Base-by-base conservation (phyloP, 768 basidiomycete species). In the Saitozyma podzolica region DNA sequence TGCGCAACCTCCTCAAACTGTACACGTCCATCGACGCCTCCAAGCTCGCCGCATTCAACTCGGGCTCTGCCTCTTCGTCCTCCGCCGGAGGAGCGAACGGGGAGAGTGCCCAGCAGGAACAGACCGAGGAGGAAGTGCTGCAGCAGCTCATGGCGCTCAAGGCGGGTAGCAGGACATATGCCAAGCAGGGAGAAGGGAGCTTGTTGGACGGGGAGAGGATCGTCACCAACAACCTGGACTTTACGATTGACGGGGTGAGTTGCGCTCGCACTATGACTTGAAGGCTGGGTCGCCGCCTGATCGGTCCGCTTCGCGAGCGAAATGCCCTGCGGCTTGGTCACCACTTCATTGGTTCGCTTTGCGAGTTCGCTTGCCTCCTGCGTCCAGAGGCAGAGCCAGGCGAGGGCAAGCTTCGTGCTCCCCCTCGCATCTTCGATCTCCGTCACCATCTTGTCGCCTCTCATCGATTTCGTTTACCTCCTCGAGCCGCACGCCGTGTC, bases 111-210 rank as follows among this genome's bases (percentile, higher is more conserved):
- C 63, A 67, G 40, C 70, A 64, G 7, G 66, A 60, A 8, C 59
- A 66, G 7, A 90, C 90, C 66, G 95, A 97, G 81, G 95, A 98
- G 76, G 89, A 90, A 79, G 88, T 97, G 74, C 84, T 99, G 62
- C 90, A 94, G 81, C 90, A 95, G 84, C 86, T 98, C 84, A 96
- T 98, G 92, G 88, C 92, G 50, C 85, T 96, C 81, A 98, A 99
- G 83, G 88, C 89, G 66, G 87, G 87, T 0, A 90, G 89, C 70
- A 84, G 91, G 73, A 90, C 89, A 17, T 79, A 76, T 65, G 74
- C 66, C 39, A 62, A 65, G 52, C 40, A 56, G 83, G 83, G 16
- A 83, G 88, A 58, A 56, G 79, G 45, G 78, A 68, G 58, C 14
- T 55, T 96, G 43, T 82, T 98, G 63, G 89, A 89, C 64, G 95